Evolutionary conservation across 352 stramenopile genomes (phyloP).

Genomic region (Paralagenidium karlingii): DNA sequence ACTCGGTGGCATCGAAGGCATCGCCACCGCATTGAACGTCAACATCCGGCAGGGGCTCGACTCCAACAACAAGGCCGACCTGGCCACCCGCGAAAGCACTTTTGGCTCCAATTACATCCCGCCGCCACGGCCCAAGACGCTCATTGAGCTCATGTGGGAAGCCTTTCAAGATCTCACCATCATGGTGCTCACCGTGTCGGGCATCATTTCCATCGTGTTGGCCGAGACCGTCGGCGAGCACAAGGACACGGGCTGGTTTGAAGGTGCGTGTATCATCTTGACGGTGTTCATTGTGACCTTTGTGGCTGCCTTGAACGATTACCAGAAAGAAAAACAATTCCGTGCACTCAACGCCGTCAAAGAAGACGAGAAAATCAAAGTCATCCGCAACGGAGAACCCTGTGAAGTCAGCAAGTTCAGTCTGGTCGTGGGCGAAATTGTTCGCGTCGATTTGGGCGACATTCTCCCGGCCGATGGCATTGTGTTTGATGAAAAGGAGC

Average conservation of each 20-base stretch:
- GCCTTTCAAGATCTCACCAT: conserved; percentile 79
- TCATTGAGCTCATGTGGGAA: conserved; percentile 80
- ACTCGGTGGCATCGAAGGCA: conserved; percentile 38
- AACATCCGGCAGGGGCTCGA: conserved; percentile 35
- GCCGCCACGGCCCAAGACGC: conserved; percentile 24
- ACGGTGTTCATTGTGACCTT: conserved; percentile 84
- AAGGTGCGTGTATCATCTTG: conserved; percentile 86
- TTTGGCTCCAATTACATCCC: conserved; percentile 65
- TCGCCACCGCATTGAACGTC: conserved; percentile 28
- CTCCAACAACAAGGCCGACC: conserved; percentile 21
- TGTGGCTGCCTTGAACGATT: conserved; percentile 87
- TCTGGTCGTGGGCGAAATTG: conserved; percentile 82
- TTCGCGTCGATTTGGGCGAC: conserved; percentile 74
- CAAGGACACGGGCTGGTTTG: conserved; percentile 69
- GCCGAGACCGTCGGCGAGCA: conserved; percentile 38
- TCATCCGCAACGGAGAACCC: conserved; percentile 53
- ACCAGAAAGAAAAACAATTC: conserved; percentile 88
- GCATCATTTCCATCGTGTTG: conserved; percentile 41
- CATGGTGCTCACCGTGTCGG: conserved; percentile 40
- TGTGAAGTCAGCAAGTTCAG: conserved; percentile 58
- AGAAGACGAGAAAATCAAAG: conserved; percentile 77
- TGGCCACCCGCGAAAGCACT: conserved; percentile 31
- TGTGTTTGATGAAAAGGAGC: conserved; percentile 78
- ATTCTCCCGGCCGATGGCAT: conserved; percentile 85
- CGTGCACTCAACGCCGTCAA: conserved; percentile 72